Conservation (phyloP, 768 basidiomycete species). For the Boletus speciosus region DNA sequence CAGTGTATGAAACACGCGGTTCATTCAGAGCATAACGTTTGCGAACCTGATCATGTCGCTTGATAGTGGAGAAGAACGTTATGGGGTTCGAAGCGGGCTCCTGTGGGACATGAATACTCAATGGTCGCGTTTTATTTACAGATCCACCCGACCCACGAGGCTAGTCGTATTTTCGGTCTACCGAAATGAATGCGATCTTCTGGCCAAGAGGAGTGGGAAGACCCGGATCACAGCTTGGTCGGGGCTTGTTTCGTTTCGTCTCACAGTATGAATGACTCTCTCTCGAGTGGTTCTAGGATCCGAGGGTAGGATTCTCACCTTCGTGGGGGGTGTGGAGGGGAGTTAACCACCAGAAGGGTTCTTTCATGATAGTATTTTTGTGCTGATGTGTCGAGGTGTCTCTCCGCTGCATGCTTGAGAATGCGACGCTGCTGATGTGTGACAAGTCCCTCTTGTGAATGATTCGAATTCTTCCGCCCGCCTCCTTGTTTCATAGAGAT, state of each 20-base stretch:
- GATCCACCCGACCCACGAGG: constrained; percentile 2
- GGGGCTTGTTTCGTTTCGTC: not conserved
- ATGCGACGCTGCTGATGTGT: constrained; percentile 11
- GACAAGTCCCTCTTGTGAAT: not conserved
- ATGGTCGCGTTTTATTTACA: constrained; percentile 3
- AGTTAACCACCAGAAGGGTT: not conserved
- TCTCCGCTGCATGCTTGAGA: constrained; percentile 2
- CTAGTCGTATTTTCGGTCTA: constrained; percentile 1
- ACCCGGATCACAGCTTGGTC: not conserved
- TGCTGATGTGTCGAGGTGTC: not conserved
- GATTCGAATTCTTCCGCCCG: constrained; percentile 15
- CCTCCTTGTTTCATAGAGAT: constrained; percentile 18
- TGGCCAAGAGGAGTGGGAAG: not conserved
- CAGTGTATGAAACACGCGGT: constrained; percentile 4
- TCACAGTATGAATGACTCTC: not conserved
- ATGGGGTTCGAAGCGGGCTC: constrained; percentile 20
- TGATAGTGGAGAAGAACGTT: constrained; percentile 22
- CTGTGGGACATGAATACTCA: constrained; percentile 9
- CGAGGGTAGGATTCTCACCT: constrained; percentile 4
- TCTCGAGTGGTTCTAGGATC: not conserved
- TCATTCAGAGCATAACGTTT: constrained; percentile 1
- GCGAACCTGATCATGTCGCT: constrained; percentile 14
- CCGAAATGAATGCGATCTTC: not conserved
- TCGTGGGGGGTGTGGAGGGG: constrained; percentile 2
- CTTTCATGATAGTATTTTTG: constrained; percentile 8